Conservation (phyloP, 108 stramenopile species). For the Cyclotella baltica region DNA sequence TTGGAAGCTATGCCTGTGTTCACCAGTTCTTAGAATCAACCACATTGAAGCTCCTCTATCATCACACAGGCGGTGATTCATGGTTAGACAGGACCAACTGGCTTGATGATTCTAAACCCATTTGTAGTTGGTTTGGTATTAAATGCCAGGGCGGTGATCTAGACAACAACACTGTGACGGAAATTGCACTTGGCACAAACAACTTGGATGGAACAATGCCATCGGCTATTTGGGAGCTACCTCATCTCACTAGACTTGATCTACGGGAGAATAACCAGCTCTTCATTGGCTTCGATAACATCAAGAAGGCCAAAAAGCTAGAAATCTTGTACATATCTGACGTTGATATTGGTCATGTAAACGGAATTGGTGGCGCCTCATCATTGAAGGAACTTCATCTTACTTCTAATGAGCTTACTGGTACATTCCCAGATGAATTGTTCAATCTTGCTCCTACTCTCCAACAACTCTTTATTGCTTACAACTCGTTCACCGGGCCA, state of each 20-base stretch:
- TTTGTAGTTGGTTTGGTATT: slow-evolving; percentile 72
- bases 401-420: slow-evolving; percentile 51
- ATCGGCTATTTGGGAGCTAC: slow-evolving; percentile 58
- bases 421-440: slow-evolving; percentile 60
- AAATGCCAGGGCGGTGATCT: slow-evolving; percentile 57
- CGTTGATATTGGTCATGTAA: slow-evolving; percentile 50
- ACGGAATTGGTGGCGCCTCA: slow-evolving; percentile 57
- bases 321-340: slow-evolving; percentile 58
- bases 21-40: slow-evolving; percentile 21
- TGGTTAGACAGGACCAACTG: slow-evolving; percentile 48
- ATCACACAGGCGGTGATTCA: slow-evolving; percentile 25
- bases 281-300: slow-evolving; percentile 54
- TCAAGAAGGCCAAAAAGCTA: slow-evolving; percentile 57
- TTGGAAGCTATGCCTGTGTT: slow-evolving; percentile 49
- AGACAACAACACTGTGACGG: slow-evolving; percentile 56
- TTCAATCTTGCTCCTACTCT: slow-evolving; percentile 55
- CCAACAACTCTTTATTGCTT: slow-evolving; percentile 54
- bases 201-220: slow-evolving; percentile 64
- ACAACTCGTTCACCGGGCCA: slow-evolving; percentile 70
- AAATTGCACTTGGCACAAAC: slow-evolving; percentile 43
- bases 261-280: slow-evolving; percentile 50
- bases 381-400: slow-evolving; percentile 59
- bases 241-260: slow-evolving; percentile 44
- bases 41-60: slow-evolving; percentile 41
- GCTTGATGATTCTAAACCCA: slow-evolving; percentile 58